These are phyloP conservation scores for Saccharomyces hybrid DNA, from an alignment of 1,139 yeast genomes.

Conservation along the genomic window DNA sequence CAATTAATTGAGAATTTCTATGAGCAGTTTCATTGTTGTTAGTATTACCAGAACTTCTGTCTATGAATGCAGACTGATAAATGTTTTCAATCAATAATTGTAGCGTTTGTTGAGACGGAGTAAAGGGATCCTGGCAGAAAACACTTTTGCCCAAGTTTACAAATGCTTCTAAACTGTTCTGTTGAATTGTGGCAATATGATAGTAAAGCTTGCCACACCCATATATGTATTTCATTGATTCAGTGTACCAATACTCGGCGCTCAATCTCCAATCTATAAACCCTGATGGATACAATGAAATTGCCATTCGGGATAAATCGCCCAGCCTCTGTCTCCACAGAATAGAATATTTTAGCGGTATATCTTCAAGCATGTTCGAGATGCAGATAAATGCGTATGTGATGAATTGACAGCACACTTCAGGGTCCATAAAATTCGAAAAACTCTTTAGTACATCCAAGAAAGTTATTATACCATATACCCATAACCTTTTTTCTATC, in stretches of 20 bases:
- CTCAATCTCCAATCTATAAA: conserved; percentile 75
- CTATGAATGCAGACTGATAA: conserved; percentile 55
- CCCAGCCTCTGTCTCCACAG: conserved; percentile 82
- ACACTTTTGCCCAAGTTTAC: conserved; percentile 73
- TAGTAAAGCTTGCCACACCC: conserved; percentile 77
- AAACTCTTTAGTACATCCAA: conserved; percentile 72
- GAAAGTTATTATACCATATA: conserved; percentile 72
- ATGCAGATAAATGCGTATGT: conserved; percentile 35
- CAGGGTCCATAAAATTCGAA: conserved; percentile 41
- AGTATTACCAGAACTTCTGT: conserved; percentile 27
- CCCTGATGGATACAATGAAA: conserved; percentile 66
- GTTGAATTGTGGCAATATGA: conserved; percentile 78
- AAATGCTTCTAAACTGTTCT: conserved; percentile 68
- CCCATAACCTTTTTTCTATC: conserved; percentile 74
- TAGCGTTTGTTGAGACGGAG: conserved; percentile 70
- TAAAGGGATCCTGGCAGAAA: conserved; percentile 71
- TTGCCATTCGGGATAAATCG: conserved; percentile 74
- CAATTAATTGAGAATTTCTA: conserved; percentile 29
- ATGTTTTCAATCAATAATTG: conserved; percentile 71
- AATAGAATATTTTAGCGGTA: conserved; percentile 39
- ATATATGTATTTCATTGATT: conserved; percentile 60
- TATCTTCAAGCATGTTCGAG: conserved; percentile 45
- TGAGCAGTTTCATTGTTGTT: conserved; percentile 6
- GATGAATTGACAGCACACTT: conserved; percentile 37
- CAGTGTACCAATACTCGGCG: conserved; percentile 70